Conservation (phyloP, 139 green algal genomes). For the Gonium pectorale region DNA sequence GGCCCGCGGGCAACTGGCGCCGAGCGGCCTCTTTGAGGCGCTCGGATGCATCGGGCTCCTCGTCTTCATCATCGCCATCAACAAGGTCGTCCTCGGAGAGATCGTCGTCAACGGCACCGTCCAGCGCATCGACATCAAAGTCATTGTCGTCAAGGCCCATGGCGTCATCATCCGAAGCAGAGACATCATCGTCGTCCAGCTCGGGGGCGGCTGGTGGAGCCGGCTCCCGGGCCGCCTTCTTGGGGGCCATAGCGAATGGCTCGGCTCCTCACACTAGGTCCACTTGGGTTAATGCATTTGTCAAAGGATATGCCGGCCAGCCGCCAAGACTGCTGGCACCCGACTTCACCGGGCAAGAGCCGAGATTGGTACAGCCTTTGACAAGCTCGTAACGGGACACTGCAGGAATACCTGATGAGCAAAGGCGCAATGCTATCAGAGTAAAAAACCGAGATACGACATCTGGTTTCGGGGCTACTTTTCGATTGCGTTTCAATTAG, state of each 20-base stretch:
- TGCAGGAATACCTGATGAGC: too few relatives aligned
- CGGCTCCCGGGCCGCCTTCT: background rate
- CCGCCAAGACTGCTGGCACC: too few relatives aligned
- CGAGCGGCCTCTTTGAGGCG: background rate
- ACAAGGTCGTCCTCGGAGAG: background rate
- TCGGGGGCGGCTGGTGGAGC: background rate
- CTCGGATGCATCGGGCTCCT: background rate
- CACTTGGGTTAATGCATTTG: background rate
- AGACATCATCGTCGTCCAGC: conserved; percentile 10
- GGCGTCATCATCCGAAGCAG: conserved; percentile 9
- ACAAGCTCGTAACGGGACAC: too few relatives aligned
- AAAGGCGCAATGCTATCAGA: too few relatives aligned
- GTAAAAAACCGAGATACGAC: too few relatives aligned
- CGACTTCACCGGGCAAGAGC: too few relatives aligned
- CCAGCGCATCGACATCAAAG: background rate
- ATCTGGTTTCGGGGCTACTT: too few relatives aligned
- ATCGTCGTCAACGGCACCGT: background rate
- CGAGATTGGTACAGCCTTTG: too few relatives aligned
- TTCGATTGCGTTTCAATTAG: too few relatives aligned
- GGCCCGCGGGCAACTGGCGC: conserved; percentile 4
- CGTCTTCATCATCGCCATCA: background rate
- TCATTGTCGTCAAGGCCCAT: background rate
- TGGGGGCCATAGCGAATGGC: conserved; percentile 3
- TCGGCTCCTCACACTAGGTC: background rate
- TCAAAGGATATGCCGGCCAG: too few relatives aligned